Evolutionary conservation across 352 stramenopile species (phyloP), one percentile per base, ranked within the genome.

Genomic region (Elongisporangium undulatum): DNA sequence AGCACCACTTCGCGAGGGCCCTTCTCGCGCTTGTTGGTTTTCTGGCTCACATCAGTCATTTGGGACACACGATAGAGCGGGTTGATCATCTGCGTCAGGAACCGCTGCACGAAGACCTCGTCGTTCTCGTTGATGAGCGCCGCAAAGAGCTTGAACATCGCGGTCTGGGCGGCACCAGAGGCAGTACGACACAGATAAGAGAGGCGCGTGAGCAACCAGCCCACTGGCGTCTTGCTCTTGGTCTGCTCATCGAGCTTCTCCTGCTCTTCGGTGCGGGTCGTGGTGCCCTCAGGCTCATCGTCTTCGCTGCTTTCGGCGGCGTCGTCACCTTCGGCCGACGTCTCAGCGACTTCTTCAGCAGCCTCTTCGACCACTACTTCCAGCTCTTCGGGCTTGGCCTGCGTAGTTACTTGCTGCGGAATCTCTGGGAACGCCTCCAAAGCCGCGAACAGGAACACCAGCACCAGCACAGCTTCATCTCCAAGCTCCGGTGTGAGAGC

Each of bases 81-180:
- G 59, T 94, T 95, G 52, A 96, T 74, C 48, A 96, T 77, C 56
- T 92, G 84, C 57, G 94, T 67, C 24, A 96, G 65, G 62, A 83
- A 92, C 53, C 63, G 70, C 56, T 77, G 53, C 1, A 84, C 70
- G 29, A 86, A 83, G 17, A 56, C 71, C 23, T 67, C 56, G 34
- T 83, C 68, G 56, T 87, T 78, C 54, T 66, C 70, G 49, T 86
- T 73, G 39, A 94, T 74, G 19, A 95, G 70, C 45, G 76, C 79
- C 4, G 87, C 89, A 56, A 97, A 97, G 49, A 97, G 71, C 67
- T 94, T 91, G 68, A 91, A 97, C 20, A 95, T 72, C 0, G 85
- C 70, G 23, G 54, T 59, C 62, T 93, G 87, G n/a, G 91, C 82
- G 17, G 80, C 51, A 57, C 83, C 66, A 7, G 66, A 79, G 23